These are phyloP conservation scores for Agarophyton chilense DNA, from an alignment of 23 red algal species.

Conservation along the genomic window DNA sequence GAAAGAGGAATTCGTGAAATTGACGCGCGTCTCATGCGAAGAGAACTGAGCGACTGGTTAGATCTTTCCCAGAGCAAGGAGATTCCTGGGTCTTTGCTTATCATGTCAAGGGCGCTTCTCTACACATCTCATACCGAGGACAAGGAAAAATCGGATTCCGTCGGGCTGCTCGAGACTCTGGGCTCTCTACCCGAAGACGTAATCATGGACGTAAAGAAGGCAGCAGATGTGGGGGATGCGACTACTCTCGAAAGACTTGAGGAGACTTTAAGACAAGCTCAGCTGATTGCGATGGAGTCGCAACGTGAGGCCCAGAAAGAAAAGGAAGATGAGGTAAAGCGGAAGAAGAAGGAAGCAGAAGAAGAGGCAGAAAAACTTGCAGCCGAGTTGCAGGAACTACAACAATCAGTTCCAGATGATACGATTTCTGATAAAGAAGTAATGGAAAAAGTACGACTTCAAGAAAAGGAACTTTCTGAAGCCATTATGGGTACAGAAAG, in stretches of 20 bases:
- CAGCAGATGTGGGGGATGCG: conserved; percentile 59
- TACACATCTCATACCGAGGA: conserved; percentile 58
- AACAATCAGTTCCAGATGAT: conserved; percentile 7
- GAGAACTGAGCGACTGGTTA: conserved; percentile 90
- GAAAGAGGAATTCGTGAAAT: conserved; percentile 90
- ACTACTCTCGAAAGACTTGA: conserved; percentile 81
- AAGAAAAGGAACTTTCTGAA: conserved; percentile 30
- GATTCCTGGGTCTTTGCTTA: conserved; percentile 89
- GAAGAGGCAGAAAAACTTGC: background rate
- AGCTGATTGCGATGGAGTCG: conserved; percentile 84
- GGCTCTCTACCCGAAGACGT: conserved; percentile 85
- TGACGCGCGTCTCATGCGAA: conserved; percentile 48
- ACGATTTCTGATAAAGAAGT: conserved; percentile 58
- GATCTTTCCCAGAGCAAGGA: conserved; percentile 95
- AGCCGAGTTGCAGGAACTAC: background rate
- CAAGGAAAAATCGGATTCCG: conserved; percentile 11
- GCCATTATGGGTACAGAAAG: conserved; percentile 13
- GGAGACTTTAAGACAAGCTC: conserved; percentile 88
- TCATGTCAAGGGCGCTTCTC: conserved; percentile 91
- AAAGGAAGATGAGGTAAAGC: conserved; percentile 72
- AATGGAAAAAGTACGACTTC: conserved; percentile 33
- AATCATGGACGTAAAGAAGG: conserved; percentile 85
- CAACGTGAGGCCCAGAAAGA: conserved; percentile 73
- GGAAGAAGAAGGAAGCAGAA: conserved; percentile 73
- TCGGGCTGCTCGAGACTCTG: conserved; percentile 82